phyloP scores from a whole-genome alignment of 495 filamentous ascomycete species.

The Penicillium chermesinum region DNA sequence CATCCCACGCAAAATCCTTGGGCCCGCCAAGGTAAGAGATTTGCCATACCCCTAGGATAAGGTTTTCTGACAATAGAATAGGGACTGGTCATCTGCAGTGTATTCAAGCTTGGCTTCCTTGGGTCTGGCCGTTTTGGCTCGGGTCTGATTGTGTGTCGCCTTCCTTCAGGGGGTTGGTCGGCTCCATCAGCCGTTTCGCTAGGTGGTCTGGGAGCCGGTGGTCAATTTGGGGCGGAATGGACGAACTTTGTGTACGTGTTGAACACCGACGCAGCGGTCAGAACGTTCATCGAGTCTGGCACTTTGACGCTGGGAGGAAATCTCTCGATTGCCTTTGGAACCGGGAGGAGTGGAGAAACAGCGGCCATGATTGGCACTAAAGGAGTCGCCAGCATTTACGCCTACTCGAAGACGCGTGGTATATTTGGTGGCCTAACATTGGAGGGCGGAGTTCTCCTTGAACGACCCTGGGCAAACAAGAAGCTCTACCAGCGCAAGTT shows the following conservation, averaged over 20 bases:
- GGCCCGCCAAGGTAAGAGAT: constrained; percentile 14
- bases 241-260: constrained; percentile 98
- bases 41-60: too few relatives aligned
- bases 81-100: constrained; percentile 48
- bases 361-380: constrained; percentile 75
- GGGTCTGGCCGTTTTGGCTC: constrained; percentile 84
- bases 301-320: constrained; percentile 84
- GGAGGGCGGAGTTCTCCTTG: constrained; percentile 83
- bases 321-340: constrained; percentile 85
- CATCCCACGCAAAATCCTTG: constrained; percentile 14
- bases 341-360: constrained; percentile 89
- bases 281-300: constrained; percentile 81
- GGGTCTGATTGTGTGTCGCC: constrained; percentile 81
- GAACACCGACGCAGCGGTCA: constrained; percentile 78
- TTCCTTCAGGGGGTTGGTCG: constrained; percentile 82
- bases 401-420: constrained; percentile 91
- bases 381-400: constrained; percentile 78
- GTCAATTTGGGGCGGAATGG: constrained; percentile 89
- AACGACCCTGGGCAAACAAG: constrained; percentile 83
- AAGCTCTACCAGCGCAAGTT: constrained; percentile 77
- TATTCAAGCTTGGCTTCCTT: constrained; percentile 86
- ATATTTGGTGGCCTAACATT: constrained; percentile 85
- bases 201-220: constrained; percentile 79
- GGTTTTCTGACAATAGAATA: too few relatives aligned
- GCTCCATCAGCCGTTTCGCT: constrained; percentile 91